These are phyloP conservation scores for Mycena haematopus DNA, from an alignment of 768 basidiomycete genomes.

Conservation along the genomic window DNA sequence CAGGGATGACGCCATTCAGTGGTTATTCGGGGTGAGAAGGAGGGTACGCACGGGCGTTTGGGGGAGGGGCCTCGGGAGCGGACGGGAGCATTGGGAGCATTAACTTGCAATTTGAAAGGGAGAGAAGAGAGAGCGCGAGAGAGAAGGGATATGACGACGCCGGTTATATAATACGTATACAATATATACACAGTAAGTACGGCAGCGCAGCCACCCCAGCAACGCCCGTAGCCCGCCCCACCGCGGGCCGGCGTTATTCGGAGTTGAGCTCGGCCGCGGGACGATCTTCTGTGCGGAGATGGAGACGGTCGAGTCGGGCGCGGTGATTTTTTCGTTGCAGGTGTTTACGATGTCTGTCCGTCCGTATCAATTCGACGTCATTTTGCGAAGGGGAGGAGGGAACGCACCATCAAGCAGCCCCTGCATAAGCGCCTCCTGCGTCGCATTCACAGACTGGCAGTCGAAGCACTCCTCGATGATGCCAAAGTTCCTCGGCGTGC, in stretches of 20 bases:
- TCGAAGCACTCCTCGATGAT: constrained; percentile 28
- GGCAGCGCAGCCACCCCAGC: too few relatives aligned
- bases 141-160: background rate
- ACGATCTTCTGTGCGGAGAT: constrained; percentile 16
- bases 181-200: too few relatives aligned
- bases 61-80: constrained; percentile 23
- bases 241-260: too few relatives aligned
- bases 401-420: constrained; percentile 25
- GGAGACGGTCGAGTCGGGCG: constrained; percentile 21
- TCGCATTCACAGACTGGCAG: constrained; percentile 27
- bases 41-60: constrained; percentile 15
- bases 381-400: too few relatives aligned
- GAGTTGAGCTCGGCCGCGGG: constrained; percentile 15
- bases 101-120: too few relatives aligned
- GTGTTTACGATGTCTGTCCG: constrained; percentile 22
- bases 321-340: constrained; percentile 19
- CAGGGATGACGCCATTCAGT: too few relatives aligned
- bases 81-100: background rate
- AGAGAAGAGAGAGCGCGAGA: background rate
- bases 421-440: constrained; percentile 24
- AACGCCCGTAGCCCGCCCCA: too few relatives aligned
- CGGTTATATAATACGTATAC: too few relatives aligned
- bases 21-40: too few relatives aligned
- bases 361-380: background rate
- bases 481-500: constrained; percentile 24